Conservation (phyloP, 2,329 filamentous ascomycete species). For the Colletotrichum cuscutae region DNA sequence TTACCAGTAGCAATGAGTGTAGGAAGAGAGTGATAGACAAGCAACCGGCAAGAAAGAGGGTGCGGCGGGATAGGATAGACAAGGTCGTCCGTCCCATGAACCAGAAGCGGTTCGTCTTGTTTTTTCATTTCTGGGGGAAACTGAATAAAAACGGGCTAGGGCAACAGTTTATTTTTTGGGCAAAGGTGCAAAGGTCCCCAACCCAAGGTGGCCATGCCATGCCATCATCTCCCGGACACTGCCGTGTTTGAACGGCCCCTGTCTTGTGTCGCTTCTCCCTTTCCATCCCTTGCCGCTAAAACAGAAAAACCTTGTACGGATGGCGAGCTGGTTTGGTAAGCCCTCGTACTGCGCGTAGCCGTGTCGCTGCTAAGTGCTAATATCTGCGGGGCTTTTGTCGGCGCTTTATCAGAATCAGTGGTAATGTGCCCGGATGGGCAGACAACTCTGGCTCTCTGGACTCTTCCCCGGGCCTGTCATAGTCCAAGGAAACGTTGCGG, state of each 20-base stretch:
- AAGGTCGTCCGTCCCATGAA: conserved; percentile 32
- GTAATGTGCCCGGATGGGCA: background rate
- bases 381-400: background rate
- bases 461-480: background rate
- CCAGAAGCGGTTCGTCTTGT: conserved; percentile 13
- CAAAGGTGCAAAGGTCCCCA: background rate
- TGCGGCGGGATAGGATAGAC: conserved; percentile 9
- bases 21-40: background rate
- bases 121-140: conserved; percentile 10
- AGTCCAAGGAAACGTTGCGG: background rate
- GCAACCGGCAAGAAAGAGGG: background rate
- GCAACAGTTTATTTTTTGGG: conserved; percentile 22
- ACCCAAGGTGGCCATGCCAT: background rate
- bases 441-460: background rate
- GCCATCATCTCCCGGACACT: background rate
- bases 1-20: background rate
- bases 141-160: conserved; percentile 13
- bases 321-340: background rate
- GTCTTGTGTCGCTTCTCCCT: conserved; percentile 1
- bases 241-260: background rate
- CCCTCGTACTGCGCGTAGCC: background rate
- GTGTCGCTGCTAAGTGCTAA: background rate
- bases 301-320: background rate
- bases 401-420: background rate
- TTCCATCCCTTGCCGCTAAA: background rate